These are phyloP conservation scores for Casaregolazyma lundiana DNA, from an alignment of 1,139 yeast species.

Conservation along the genomic window DNA sequence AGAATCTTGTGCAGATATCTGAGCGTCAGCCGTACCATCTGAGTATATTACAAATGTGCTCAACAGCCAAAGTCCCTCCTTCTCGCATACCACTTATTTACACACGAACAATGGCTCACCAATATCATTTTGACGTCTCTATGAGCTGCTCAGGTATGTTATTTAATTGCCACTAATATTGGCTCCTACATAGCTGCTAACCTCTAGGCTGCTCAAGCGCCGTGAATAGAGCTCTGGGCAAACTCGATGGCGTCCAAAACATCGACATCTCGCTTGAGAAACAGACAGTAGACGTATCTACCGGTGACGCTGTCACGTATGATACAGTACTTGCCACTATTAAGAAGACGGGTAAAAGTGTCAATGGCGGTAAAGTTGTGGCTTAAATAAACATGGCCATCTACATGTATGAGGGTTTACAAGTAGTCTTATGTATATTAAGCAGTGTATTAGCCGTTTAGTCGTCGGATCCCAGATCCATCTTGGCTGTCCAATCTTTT, in stretches of 20 bases:
- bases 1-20: not conserved
- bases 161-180: not conserved
- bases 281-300: constrained; percentile 76
- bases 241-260: constrained; percentile 68
- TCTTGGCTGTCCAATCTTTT: constrained; percentile 48
- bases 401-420: not conserved
- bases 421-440: too few relatives aligned
- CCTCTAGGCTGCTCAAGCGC: constrained; percentile 78
- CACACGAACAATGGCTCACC: constrained; percentile 44
- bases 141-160: constrained; percentile 66
- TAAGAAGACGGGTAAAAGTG: constrained; percentile 86
- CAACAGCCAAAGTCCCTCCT: not conserved
- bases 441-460: too few relatives aligned
- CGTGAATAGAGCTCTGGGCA: constrained; percentile 69
- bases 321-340: constrained; percentile 77
- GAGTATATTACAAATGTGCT: not conserved
- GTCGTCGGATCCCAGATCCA: constrained; percentile 38
- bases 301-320: constrained; percentile 52
- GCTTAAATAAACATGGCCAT: constrained; percentile 20
- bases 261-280: constrained; percentile 71
- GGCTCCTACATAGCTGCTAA: constrained; percentile 6
- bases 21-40: not conserved
- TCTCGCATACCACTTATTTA: constrained; percentile 15
- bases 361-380: constrained; percentile 53
- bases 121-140: constrained; percentile 70